Base-by-base conservation (phyloP, 148 eudicot genomes). In the Beta vulgaris region DNA sequence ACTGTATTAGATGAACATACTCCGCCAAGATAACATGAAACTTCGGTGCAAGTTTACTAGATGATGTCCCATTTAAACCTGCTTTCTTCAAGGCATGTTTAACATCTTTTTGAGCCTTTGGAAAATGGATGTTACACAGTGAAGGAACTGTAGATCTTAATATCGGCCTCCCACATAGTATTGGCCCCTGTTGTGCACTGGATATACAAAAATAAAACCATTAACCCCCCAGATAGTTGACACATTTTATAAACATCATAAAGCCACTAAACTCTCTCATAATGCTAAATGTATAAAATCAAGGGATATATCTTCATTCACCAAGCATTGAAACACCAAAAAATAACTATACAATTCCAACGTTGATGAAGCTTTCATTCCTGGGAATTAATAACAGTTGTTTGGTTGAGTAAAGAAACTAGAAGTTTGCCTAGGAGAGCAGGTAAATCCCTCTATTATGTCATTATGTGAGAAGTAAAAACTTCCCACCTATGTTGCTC, bases 91-190 rank as follows among this genome's bases (percentile, higher is more conserved):
- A 67, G 43, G 85, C 83, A 51, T 84, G 85, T 26, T 78, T 82
- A 65, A 79, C 81, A 72, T 82, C 81, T 26, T 76, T 84, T 44
- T 82, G 86, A 71, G 80, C 78, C 76, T 81, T 87, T 62, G 86
- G 85, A 54, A 83, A 75, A 73, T 87, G 90, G 40, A 71, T 76
- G 54, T 78, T 72, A 78, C 88, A 85, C 40, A 83, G 69, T 35
- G 88, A 69, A 11, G 88, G 88, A 62, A 79, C 72, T 21, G 80
- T 74, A 36, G 83, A 75, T 54, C 74, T 75, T 43, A 87, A 60
- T 71, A 87, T 87, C n/a, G 90, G 88, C 85, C 78, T 85, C 49
- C 84, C 85, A 42, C 90, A 87, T 14, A 82, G 69, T 78, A 87
- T 87, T 7, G 86, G 90, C 49, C 90, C 90, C 19, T 78, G 85